Conservation (phyloP, 805 yeast species). For the Metschnikowia similis region DNA sequence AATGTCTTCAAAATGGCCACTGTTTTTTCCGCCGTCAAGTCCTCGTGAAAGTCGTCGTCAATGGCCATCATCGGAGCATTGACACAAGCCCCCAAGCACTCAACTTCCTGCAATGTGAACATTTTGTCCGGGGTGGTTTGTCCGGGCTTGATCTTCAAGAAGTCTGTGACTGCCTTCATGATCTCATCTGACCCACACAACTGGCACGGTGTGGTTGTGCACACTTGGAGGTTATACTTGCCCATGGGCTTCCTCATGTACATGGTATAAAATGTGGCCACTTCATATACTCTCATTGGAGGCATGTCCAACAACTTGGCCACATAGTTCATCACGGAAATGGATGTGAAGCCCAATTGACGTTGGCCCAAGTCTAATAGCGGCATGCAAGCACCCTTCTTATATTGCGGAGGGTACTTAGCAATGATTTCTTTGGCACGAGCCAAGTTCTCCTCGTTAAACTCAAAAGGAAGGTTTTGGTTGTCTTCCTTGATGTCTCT, state of each 20-base stretch:
- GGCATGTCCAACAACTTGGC: slow-evolving; percentile 84
- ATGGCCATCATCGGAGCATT: slow-evolving; percentile 87
- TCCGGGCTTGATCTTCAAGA: slow-evolving; percentile 66
- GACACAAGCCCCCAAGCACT: slow-evolving; percentile 89
- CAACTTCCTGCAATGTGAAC: slow-evolving; percentile 83
- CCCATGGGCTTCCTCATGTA: slow-evolving; percentile 85
- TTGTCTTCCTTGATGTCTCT: slow-evolving; percentile 69
- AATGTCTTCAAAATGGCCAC: slow-evolving; percentile 58
- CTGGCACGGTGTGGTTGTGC: slow-evolving; percentile 89
- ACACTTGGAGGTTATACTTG: slow-evolving; percentile 75
- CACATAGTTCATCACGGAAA: slow-evolving; percentile 85
- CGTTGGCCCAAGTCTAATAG: slow-evolving; percentile 82
- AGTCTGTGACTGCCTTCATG: slow-evolving; percentile 61
- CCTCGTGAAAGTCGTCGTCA: slow-evolving; percentile 81
- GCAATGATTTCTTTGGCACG: slow-evolving; percentile 71
- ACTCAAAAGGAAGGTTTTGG: slow-evolving; percentile 66
- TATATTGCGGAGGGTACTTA: slow-evolving; percentile 82
- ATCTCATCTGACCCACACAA: slow-evolving; percentile 78
- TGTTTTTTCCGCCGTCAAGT: slow-evolving; percentile 65
- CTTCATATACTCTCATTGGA: slow-evolving; percentile 91
- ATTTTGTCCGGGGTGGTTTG: slow-evolving; percentile 70
- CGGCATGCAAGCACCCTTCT: slow-evolving; percentile 87
- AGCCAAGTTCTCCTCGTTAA: slow-evolving; percentile 56
- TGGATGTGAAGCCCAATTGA: slow-evolving; percentile 80
- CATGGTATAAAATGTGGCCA: slow-evolving; percentile 90